phyloP scores from a whole-genome alignment of 257 asterid species.

The Penstemon newberryi region DNA sequence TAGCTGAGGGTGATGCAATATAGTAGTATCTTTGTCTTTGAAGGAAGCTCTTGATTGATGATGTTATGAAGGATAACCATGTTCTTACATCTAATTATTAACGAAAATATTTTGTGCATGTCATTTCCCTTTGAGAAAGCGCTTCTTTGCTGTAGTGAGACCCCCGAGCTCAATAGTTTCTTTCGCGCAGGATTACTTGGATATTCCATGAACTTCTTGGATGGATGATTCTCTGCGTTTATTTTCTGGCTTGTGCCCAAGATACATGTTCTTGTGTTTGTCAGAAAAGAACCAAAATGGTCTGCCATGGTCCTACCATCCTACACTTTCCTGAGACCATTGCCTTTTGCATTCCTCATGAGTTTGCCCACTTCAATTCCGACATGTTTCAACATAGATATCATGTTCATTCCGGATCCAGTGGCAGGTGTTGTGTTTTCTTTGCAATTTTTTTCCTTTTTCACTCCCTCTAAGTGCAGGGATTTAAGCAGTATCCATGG shows the following conservation, averaged over 20 bases:
- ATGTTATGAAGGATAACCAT: slow-evolving; percentile 24
- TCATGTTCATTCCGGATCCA: slow-evolving; percentile 88
- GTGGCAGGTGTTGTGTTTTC: slow-evolving; percentile 92
- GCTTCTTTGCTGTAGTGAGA: slow-evolving; percentile 45
- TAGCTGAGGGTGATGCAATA: slow-evolving; percentile 18
- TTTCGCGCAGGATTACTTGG: slow-evolving; percentile 99
- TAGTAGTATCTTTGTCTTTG: slow-evolving; percentile 26
- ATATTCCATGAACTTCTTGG: slow-evolving; percentile 83
- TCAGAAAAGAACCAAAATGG: slow-evolving; percentile 83
- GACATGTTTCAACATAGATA: slow-evolving; percentile 85
- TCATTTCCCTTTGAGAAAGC: slow-evolving; percentile 42
- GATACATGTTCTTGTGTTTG: slow-evolving; percentile 82
- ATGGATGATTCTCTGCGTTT: slow-evolving; percentile 90
- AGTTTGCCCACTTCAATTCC: slow-evolving; percentile 84
- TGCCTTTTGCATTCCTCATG: slow-evolving; percentile 95
- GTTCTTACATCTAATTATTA: slow-evolving; percentile 26
- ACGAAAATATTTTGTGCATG: slow-evolving; percentile 31
- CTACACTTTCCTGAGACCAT: slow-evolving; percentile 81
- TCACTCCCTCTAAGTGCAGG: slow-evolving; percentile 48
- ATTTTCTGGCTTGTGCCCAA: slow-evolving; percentile 88
- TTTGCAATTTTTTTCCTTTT: slow-evolving; percentile 42
- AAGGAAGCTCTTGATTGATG: slow-evolving; percentile 29
- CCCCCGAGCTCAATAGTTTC: slow-evolving; percentile 87
- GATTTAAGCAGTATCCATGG: slow-evolving; percentile 45
- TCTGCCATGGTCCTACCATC: slow-evolving; percentile 85